These are phyloP conservation scores for Pilobolus umbonatus DNA, from an alignment of 192 early-diverging fungal genomes.

Conservation along the genomic window DNA sequence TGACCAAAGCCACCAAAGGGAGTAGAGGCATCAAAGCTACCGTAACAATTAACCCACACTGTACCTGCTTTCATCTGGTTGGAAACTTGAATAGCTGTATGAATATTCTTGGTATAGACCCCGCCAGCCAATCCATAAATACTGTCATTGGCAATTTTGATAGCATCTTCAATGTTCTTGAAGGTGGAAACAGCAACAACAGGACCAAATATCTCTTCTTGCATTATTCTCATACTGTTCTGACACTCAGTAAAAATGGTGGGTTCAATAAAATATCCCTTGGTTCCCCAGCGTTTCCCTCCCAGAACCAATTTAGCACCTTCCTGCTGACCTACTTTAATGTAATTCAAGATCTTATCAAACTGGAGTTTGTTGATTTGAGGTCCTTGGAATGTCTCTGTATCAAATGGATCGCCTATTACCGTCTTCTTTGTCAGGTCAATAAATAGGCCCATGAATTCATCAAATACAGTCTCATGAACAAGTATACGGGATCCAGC, in stretches of 20 bases:
- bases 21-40: conserved; percentile 65
- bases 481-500: conserved; percentile 50
- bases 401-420: conserved; percentile 41
- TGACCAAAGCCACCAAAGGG: conserved; percentile 74
- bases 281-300: conserved; percentile 33
- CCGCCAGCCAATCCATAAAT: conserved; percentile 65
- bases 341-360: conserved; percentile 41
- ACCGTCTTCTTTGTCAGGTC: conserved; percentile 26
- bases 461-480: conserved; percentile 45
- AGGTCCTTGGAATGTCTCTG: conserved; percentile 39
- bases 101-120: conserved; percentile 66
- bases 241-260: conserved; percentile 63
- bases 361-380: conserved; percentile 53
- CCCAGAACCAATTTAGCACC: conserved; percentile 9
- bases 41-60: conserved; percentile 80
- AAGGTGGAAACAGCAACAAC: conserved; percentile 71
- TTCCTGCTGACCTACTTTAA: conserved; percentile 15
- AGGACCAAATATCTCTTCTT: conserved; percentile 85
- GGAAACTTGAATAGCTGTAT: conserved; percentile 54
- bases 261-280: conserved; percentile 70
- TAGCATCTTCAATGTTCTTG: conserved; percentile 66
- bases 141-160: conserved; percentile 62
- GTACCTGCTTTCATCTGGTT: conserved; percentile 61
- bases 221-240: conserved; percentile 39
- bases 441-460: conserved; percentile 8